Percentiles rank a stretch among this genome's conserved stretches.
phyloP scores from a whole-genome alignment of 352 stramenopile genomes.

The Globisporangium lucens region DNA sequence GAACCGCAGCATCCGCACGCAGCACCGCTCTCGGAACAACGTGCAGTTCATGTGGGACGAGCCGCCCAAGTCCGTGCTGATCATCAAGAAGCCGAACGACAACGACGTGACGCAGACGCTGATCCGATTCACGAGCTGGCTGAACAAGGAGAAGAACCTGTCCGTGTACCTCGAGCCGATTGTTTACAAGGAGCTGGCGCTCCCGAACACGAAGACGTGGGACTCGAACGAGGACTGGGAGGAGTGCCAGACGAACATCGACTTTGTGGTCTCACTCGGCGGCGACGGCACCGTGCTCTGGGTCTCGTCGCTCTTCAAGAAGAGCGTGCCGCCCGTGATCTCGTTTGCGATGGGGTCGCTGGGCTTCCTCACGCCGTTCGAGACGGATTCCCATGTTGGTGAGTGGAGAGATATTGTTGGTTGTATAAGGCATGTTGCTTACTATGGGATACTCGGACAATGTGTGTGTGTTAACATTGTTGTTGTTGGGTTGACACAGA shows the following conservation, averaged over 20 bases:
- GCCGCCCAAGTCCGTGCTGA: conserved; percentile 70
- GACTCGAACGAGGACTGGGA: conserved; percentile 54
- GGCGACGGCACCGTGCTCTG: conserved; percentile 94
- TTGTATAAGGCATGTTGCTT: background rate
- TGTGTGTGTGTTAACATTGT: background rate
- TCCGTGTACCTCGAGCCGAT: conserved; percentile 68
- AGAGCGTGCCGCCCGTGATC: conserved; percentile 94
- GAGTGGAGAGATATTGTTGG: background rate
- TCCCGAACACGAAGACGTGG: conserved; percentile 67
- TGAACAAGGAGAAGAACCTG: conserved; percentile 72
- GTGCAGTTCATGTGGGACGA: conserved; percentile 89
- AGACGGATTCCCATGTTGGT: conserved; percentile 55
- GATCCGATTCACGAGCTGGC: conserved; percentile 58
- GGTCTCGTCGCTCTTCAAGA: conserved; percentile 83
- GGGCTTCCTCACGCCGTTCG: conserved; percentile 96
- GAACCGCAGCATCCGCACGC: conserved; percentile 84
- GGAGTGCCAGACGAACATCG: conserved; percentile 73
- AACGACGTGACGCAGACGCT: conserved; percentile 70
- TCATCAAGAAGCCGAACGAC: conserved; percentile 90
- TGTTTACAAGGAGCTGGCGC: conserved; percentile 63
- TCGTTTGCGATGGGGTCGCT: conserved; percentile 94
- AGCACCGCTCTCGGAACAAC: conserved; percentile 84
- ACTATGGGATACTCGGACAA: background rate
- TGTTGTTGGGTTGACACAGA: conserved; percentile 26
- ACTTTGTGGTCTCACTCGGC: conserved; percentile 93